These are phyloP conservation scores for Rosa lucieae DNA, from an alignment of 306 rosid species.

Conservation along the genomic window DNA sequence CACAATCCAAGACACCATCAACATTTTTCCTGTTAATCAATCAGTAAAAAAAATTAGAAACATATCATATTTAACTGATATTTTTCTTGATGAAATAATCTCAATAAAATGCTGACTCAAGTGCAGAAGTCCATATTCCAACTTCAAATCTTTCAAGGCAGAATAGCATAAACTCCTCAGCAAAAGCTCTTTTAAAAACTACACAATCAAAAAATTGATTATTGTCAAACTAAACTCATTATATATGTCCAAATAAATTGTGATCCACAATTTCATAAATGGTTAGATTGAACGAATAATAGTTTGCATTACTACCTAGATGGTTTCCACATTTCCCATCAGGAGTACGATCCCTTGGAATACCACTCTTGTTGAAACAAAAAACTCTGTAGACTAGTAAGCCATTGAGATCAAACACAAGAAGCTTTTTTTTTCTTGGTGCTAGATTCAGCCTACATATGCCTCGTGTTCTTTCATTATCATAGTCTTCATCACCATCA, in stretches of 20 bases:
- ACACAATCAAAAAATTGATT: background rate
- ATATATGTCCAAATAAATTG: background rate
- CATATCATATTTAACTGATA: background rate
- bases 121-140: slow-evolving; percentile 44
- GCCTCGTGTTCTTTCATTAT: background rate
- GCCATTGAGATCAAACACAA: slow-evolving; percentile 18
- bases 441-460: slow-evolving; percentile 22
- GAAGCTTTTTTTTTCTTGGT: slow-evolving; percentile 24
- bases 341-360: slow-evolving; percentile 10
- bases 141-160: slow-evolving; percentile 47
- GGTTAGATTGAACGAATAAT: background rate
- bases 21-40: slow-evolving; percentile 24
- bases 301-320: slow-evolving; percentile 8
- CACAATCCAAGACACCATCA: background rate
- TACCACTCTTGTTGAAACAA: too few species aligned
- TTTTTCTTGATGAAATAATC: background rate
- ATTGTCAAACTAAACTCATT: background rate
- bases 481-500: background rate
- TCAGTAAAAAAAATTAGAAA: background rate
- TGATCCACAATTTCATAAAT: background rate
- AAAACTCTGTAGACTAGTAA: slow-evolving; percentile 9
- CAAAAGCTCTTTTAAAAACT: slow-evolving; percentile 30
- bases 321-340: slow-evolving; percentile 12
- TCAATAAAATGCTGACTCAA: slow-evolving; percentile 11
- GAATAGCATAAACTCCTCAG: slow-evolving; percentile 35